phyloP scores from a whole-genome alignment of 352 stramenopile genomes.

The Ochromonadaceae sp. region DNA sequence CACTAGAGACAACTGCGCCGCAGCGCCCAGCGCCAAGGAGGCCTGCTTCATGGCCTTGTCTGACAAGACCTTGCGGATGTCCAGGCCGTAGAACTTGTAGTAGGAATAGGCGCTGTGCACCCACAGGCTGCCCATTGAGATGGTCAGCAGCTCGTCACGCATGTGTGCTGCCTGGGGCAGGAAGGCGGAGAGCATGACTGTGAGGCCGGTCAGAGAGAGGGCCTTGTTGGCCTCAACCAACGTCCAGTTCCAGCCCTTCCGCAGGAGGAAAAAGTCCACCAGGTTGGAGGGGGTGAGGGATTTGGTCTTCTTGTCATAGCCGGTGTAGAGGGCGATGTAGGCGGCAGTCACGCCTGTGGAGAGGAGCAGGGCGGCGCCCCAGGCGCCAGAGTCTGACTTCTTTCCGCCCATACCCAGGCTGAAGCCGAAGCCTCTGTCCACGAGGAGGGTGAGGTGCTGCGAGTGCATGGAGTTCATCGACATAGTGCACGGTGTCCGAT shows the following conservation, averaged over 20 bases:
- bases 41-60: not conserved
- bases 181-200: not conserved
- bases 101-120: not conserved
- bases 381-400: no score
- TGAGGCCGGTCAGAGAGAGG: constrained; percentile 1
- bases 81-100: not conserved
- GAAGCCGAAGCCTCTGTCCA: no score
- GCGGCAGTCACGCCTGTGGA: no score
- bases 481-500: no score
- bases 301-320: constrained; percentile 1
- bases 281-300: not conserved
- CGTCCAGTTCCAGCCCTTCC: constrained; percentile 3
- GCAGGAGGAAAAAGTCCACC: not conserved
- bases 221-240: constrained; percentile 1
- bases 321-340: no score
- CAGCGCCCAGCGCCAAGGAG: not conserved
- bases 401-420: no score
- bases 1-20: no score
- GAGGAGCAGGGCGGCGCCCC: no score
- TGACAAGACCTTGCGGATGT: not conserved
- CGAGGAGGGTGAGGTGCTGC: no score
- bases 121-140: not conserved
- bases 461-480: no score
- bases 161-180: not conserved
- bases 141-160: not conserved